Evolutionary conservation across 306 rosid genomes (phyloP).

Genomic region (Astragalus glycyphyllos): DNA sequence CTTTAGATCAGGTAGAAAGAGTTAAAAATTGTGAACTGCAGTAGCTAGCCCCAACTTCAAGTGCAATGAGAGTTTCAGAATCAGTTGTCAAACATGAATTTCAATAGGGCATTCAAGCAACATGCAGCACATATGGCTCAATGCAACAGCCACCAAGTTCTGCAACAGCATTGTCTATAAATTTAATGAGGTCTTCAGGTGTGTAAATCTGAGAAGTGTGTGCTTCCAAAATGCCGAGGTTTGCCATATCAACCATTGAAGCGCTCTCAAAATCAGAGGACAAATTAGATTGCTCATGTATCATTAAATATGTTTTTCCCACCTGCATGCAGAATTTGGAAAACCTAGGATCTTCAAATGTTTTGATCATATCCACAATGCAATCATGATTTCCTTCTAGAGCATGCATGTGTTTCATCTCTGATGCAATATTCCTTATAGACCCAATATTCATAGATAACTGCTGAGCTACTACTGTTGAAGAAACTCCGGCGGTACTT

Average conservation of each 20-base stretch:
- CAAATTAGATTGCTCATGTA: conserved; percentile 47
- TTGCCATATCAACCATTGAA: conserved; percentile 49
- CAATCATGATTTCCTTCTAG: conserved; percentile 58
- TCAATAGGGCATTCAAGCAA: conserved; percentile 20
- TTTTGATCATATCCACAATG: conserved; percentile 57
- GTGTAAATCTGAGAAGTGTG: conserved; percentile 50
- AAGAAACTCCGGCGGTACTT: conserved; percentile 32
- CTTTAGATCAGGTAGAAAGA: neutral
- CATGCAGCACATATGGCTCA: conserved; percentile 4
- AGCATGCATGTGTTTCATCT: conserved; percentile 58
- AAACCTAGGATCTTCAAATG: conserved; percentile 60
- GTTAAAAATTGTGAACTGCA: conserved; percentile 23
- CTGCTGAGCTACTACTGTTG: conserved; percentile 53
- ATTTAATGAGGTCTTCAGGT: conserved; percentile 66
- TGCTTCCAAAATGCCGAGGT: conserved; percentile 46
- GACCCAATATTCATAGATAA: conserved; percentile 66
- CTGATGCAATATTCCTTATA: conserved; percentile 46
- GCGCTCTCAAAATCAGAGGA: conserved; percentile 42
- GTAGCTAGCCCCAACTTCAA: conserved; percentile 32
- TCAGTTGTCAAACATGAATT: conserved; percentile 26
- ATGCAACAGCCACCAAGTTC: conserved; percentile 33
- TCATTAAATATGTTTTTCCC: conserved; percentile 54
- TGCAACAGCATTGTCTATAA: conserved; percentile 49
- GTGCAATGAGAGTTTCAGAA: neutral
- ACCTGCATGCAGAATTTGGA: conserved; percentile 51